phyloP scores from a whole-genome alignment of 208 protist species.

The Blechomonas ayalai region DNA sequence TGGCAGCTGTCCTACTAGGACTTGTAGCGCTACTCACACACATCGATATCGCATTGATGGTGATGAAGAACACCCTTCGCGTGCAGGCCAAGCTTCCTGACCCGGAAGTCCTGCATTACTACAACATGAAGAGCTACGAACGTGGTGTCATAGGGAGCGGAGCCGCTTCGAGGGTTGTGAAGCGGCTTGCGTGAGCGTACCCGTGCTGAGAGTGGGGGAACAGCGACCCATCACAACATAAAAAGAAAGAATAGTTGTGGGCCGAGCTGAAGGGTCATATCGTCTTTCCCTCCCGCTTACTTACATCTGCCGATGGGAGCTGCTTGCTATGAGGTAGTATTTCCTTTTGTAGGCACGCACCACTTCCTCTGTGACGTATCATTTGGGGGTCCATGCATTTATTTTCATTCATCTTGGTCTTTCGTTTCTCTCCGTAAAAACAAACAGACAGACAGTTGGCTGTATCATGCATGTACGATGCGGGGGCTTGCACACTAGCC shows the following conservation, averaged over 20 bases:
- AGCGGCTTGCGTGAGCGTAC: too few species aligned
- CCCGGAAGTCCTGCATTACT: slow-evolving; percentile 37
- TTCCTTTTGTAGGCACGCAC: slow-evolving; percentile 3
- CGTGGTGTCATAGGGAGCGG: too few species aligned
- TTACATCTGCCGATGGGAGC: neutral
- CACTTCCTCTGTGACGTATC: neutral
- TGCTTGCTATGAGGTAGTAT: neutral
- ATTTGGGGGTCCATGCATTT: neutral
- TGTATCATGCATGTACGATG: neutral
- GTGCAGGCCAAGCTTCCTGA: slow-evolving; percentile 35
- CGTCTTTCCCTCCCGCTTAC: too few species aligned
- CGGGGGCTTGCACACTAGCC: neutral
- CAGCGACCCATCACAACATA: slow-evolving; percentile 10
- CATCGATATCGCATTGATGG: slow-evolving; percentile 33
- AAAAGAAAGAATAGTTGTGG: slow-evolving; percentile 19
- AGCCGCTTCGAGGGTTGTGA: too few species aligned
- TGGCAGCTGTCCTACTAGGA: slow-evolving; percentile 26
- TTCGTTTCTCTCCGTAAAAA: too few species aligned
- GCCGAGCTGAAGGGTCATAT: too few species aligned
- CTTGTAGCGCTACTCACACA: slow-evolving; percentile 14
- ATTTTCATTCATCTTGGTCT: neutral
- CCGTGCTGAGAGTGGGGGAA: too few species aligned
- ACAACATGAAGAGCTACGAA: slow-evolving; percentile 60
- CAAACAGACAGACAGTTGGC: neutral
- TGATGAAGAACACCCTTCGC: slow-evolving; percentile 24